phyloP scores from a whole-genome alignment of 2,329 filamentous ascomycete species.

The Fusarium oxysporum region DNA sequence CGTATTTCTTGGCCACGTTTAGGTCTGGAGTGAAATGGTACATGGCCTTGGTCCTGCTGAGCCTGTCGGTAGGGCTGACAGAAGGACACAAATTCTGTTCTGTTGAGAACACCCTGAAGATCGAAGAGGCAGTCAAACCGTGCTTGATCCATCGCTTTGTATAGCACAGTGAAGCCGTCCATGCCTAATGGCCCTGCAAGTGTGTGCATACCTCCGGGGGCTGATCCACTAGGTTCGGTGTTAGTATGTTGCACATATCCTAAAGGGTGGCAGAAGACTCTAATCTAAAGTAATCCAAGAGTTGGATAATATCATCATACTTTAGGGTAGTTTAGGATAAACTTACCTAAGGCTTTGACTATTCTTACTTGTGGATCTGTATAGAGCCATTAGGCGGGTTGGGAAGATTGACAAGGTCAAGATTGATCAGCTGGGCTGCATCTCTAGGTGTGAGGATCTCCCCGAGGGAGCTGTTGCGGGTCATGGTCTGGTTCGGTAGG shows the following conservation, averaged over 20 bases:
- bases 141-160: neutral
- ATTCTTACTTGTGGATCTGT: neutral
- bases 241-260: neutral
- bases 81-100: neutral
- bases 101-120: neutral
- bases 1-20: neutral
- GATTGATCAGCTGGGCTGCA: neutral
- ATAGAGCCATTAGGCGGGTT: neutral
- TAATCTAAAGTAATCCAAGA: neutral
- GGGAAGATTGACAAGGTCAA: neutral
- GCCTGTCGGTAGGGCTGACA: neutral
- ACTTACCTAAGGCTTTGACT: neutral
- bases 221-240: neutral
- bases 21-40: neutral
- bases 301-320: no score
- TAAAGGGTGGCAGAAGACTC: neutral
- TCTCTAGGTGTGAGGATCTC: neutral
- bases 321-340: neutral
- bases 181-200: neutral
- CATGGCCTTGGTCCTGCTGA: accelerated
- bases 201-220: neutral
- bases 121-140: neutral
- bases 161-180: neutral
- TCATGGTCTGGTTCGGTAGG: neutral
- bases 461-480: neutral